Conservation (phyloP, 306 rosid genomes). For the Hylodesmum podocarpum region DNA sequence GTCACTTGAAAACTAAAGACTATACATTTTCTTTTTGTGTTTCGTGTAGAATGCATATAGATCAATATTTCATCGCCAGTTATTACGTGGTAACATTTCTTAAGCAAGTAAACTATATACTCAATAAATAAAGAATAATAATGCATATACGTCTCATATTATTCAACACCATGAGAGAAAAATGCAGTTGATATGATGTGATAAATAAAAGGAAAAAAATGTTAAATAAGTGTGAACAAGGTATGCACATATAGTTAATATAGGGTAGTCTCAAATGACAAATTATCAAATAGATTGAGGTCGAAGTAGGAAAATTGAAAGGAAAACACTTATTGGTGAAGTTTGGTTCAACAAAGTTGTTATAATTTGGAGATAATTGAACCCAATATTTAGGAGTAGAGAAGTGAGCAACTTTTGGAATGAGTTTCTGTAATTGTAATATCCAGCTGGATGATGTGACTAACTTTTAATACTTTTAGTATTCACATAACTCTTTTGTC, state of each 20-base stretch:
- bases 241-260: too few species aligned
- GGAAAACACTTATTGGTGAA: conserved; percentile 39
- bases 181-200: too few species aligned
- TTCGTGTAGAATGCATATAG: not conserved
- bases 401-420: conserved; percentile 65
- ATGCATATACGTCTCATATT: too few species aligned
- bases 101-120: not conserved
- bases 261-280: conserved; percentile 24
- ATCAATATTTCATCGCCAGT: not conserved
- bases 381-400: conserved; percentile 66
- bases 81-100: not conserved
- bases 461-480: too few species aligned
- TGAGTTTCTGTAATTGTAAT: conserved; percentile 64
- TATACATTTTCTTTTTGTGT: not conserved
- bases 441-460: conserved; percentile 69
- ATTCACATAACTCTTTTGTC: too few species aligned
- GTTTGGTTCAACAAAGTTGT: conserved; percentile 72
- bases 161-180: too few species aligned
- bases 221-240: too few species aligned
- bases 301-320: not conserved
- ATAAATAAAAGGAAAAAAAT: too few species aligned
- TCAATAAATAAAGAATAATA: too few species aligned
- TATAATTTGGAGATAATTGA: conserved; percentile 64
- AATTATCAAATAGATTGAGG: conserved; percentile 37
- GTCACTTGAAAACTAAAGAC: not conserved